Evolutionary conservation across 257 asterid species (phyloP), one percentile per base, ranked within the genome.

Genomic region (Cruciata laevipes): DNA sequence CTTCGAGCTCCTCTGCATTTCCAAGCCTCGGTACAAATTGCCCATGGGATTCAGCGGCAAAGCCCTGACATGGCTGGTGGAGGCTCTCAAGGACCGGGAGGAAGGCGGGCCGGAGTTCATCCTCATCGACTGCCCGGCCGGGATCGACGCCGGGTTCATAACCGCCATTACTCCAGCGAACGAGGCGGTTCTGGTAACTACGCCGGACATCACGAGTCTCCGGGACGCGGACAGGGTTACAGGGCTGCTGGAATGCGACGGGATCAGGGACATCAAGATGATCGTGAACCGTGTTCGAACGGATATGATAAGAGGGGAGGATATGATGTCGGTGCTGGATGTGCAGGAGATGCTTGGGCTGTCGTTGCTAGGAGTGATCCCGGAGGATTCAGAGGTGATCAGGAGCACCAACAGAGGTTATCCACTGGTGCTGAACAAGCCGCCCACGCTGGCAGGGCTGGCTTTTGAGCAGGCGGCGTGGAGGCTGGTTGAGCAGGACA

Each of bases 401-500:
- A 78, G 99, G 80, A 93, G 97, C 77, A 90, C 97, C 0, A 93
- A 93, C 62, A 72, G 96, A 69, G 97, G 97, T 14, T 86, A 83
- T 62, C 99, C 99, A 0, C 79, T 93, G 84, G 99, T 88, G 37
- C 73, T 93, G 79, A 93, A 93, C 75, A 93, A 86, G 82, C 97
- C 99, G 18, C 97, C 99, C 0, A 89, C 97, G 1, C 60, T 90
- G 83, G 97, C 99, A 0, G 99, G 97, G 18, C 75, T 90, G 78
- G 96, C 99, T 0, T 94, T 94, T 42, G 97, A 94, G 78, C 99
- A 94, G 81, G 99, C 97, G 0, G 99, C 97, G 0, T 94, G 97
- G 99, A 80, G 99, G 81, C 68, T 94, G 86, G 97, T 88, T 49
- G 99, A 94, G 85, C 99, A 94, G 84, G 99, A 94, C 73, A 94